Percentiles rank a stretch among this genome's conserved stretches.
These are phyloP conservation scores for Glonium stellatum DNA, from an alignment of 495 filamentous ascomycete genomes.

Conservation along the genomic window DNA sequence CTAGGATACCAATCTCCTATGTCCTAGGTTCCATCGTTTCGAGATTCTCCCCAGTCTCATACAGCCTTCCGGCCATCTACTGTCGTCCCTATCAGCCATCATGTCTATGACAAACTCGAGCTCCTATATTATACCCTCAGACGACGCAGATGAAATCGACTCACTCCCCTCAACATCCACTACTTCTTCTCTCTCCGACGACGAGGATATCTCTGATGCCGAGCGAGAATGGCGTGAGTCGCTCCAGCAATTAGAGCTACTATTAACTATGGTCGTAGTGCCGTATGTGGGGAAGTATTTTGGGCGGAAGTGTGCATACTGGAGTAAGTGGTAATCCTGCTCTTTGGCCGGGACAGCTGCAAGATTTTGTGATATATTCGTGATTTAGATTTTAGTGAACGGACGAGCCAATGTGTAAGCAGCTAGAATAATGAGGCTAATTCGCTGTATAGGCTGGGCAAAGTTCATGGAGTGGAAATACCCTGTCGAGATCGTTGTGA, in stretches of 20 bases:
- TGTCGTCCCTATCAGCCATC: slow-evolving; percentile 16
- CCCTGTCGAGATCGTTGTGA: slow-evolving; percentile 57
- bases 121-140: slow-evolving; percentile 22
- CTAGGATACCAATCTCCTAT: background rate
- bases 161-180: slow-evolving; percentile 71
- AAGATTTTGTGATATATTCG: too few relatives aligned
- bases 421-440: slow-evolving; percentile 1
- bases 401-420: too few relatives aligned
- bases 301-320: slow-evolving; percentile 90
- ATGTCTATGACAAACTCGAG: slow-evolving; percentile 27
- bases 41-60: background rate
- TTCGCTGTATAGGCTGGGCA: slow-evolving; percentile 51
- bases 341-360: background rate
- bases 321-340: slow-evolving; percentile 56
- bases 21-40: background rate
- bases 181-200: slow-evolving; percentile 43
- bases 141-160: slow-evolving; percentile 59
- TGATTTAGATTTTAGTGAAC: too few relatives aligned
- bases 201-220: slow-evolving; percentile 46
- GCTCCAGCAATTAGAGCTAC: slow-evolving; percentile 83
- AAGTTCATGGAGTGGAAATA: slow-evolving; percentile 75
- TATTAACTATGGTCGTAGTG: slow-evolving; percentile 87
- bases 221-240: slow-evolving; percentile 91
- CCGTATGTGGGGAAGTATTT: slow-evolving; percentile 91
- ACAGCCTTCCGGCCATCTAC: background rate